Evolutionary conservation across 768 basidiomycete genomes (phyloP).

Genomic region (Lactarius evosmus): DNA sequence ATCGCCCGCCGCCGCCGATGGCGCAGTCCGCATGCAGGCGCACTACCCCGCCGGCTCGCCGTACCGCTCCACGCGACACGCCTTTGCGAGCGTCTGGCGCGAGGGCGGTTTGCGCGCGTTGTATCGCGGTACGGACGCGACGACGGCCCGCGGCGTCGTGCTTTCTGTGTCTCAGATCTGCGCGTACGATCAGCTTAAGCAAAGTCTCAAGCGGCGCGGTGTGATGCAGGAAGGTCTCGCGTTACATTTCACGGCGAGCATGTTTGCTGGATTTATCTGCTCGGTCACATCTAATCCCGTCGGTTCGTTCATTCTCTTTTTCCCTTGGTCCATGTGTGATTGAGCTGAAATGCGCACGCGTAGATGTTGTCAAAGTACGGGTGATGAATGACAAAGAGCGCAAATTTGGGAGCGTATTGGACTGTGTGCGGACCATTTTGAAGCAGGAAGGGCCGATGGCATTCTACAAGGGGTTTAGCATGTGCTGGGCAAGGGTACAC

Average conservation of each 20-base stretch:
- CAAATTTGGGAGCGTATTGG: slow-evolving; percentile 32
- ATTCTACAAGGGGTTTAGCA: slow-evolving; percentile 41
- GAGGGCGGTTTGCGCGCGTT: slow-evolving; percentile 35
- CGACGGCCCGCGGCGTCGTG: slow-evolving; percentile 36
- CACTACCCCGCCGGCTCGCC: slow-evolving; percentile 37
- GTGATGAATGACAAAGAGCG: slow-evolving; percentile 40
- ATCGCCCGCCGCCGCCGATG: not conserved
- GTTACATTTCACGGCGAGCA: slow-evolving; percentile 36
- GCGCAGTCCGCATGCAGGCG: slow-evolving; percentile 39
- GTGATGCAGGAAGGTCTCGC: slow-evolving; percentile 37
- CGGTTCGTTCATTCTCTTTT: slow-evolving; percentile 26
- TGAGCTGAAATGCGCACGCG: not conserved
- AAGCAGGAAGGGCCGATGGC: slow-evolving; percentile 35
- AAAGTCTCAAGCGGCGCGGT: slow-evolving; percentile 33
- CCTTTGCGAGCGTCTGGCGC: slow-evolving; percentile 34
- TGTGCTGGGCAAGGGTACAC: slow-evolving; percentile 41
- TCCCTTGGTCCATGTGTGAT: not conserved
- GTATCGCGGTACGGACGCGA: slow-evolving; percentile 37
- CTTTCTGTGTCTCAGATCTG: slow-evolving; percentile 38
- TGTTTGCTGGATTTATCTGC: slow-evolving; percentile 39
- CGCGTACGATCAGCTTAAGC: slow-evolving; percentile 40
- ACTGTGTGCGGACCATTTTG: slow-evolving; percentile 35
- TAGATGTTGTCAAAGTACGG: slow-evolving; percentile 40
- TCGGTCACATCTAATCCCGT: slow-evolving; percentile 40
- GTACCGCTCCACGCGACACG: slow-evolving; percentile 35